phyloP scores from a whole-genome alignment of 108 stramenopile species.

The Skeletonema grethae region DNA sequence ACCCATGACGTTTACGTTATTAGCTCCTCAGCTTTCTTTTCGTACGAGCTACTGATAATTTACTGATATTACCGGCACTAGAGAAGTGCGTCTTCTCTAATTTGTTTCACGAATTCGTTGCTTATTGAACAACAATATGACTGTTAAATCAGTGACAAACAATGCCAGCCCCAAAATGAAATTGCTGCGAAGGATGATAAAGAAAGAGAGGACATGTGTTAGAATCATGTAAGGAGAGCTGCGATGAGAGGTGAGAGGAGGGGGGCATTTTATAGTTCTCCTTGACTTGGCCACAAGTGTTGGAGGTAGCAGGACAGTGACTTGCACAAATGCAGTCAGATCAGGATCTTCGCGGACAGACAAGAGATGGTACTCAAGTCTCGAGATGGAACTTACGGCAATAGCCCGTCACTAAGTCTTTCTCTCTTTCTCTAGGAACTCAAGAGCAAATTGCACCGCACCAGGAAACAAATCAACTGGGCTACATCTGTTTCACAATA shows the following conservation, averaged over 20 bases:
- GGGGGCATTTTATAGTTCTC: not conserved
- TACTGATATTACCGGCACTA: not conserved
- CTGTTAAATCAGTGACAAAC: not conserved
- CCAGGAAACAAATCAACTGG: constrained; percentile 7
- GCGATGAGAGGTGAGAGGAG: too few species aligned
- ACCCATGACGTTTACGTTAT: not conserved
- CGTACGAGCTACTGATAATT: not conserved
- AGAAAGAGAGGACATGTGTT: not conserved
- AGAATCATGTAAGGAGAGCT: too few species aligned
- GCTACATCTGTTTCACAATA: not conserved
- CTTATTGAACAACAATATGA: not conserved
- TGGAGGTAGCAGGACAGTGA: constrained; percentile 1
- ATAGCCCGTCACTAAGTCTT: constrained; percentile 6
- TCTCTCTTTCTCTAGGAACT: constrained; percentile 3
- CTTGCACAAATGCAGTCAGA: not conserved
- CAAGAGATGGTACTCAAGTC: constrained; percentile 2
- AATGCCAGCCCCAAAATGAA: not conserved
- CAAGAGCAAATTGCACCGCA: constrained; percentile 8
- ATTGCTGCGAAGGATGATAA: not conserved
- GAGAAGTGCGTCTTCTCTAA: not conserved
- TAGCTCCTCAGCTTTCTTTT: not conserved
- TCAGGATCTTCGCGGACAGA: constrained; percentile 8
- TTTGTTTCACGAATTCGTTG: not conserved
- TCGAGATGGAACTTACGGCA: constrained; percentile 9
- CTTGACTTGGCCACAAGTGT: not conserved